phyloP scores from a whole-genome alignment of 305 asterid species.

The Solanum chacoense region DNA sequence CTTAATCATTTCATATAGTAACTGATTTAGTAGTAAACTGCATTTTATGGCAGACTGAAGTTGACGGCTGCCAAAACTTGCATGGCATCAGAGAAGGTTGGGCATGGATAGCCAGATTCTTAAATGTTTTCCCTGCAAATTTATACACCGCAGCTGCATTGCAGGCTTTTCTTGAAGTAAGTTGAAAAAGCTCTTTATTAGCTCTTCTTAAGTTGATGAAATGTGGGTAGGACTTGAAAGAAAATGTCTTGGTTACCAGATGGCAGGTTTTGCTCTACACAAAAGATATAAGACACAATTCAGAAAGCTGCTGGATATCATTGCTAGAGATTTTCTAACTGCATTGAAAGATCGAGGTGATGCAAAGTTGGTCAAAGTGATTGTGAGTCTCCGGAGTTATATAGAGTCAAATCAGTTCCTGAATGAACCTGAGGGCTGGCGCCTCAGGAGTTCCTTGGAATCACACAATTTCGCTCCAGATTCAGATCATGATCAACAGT shows the following conservation, averaged over 20 bases:
- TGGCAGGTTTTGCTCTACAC: constrained; percentile 62
- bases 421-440: constrained; percentile 53
- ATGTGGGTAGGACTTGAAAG: neutral
- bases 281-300: constrained; percentile 46
- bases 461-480: constrained; percentile 20
- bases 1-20: neutral
- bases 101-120: constrained; percentile 90
- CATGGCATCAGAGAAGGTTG: constrained; percentile 79
- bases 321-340: constrained; percentile 35
- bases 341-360: constrained; percentile 37
- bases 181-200: constrained; percentile 12
- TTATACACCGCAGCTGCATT: constrained; percentile 62
- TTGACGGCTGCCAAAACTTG: constrained; percentile 37
- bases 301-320: constrained; percentile 40
- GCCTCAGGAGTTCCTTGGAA: constrained; percentile 23
- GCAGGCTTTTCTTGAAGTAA: constrained; percentile 67
- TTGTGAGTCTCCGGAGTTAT: constrained; percentile 29
- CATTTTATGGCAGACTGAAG: constrained; percentile 45
- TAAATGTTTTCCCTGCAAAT: constrained; percentile 75
- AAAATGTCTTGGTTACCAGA: constrained; percentile 20
- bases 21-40: neutral
- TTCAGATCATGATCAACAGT: neutral
- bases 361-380: constrained; percentile 30
- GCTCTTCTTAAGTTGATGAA: neutral
- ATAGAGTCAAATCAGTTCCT: constrained; percentile 47